Base-by-base conservation (phyloP, 1,139 yeast species). In the Yamadazyma blattariae region DNA sequence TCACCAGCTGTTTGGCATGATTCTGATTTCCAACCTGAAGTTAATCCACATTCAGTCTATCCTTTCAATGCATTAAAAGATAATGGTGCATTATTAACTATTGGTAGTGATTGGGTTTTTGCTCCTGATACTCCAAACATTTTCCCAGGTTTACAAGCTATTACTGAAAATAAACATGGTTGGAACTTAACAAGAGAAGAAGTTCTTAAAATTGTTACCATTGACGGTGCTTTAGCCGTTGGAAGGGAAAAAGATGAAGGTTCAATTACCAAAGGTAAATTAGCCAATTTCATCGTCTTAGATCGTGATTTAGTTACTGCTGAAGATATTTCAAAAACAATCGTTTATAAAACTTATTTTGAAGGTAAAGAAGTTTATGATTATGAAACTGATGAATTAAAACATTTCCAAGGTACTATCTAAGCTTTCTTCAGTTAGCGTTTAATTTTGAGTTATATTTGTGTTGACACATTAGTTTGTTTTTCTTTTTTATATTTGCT, bases 81-180 rank as follows among this genome's bases (percentile, higher is more conserved):
- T 21, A 33, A 40, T 30, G 55, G 55, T n/a, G 55, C 55, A 14
- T 32, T 50, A 23, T 27, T 51, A 22, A 51, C 55, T 7, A 50
- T 51, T 37, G 55, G 55, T 8, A 48, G 53, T 9, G 55, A 51
- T 30, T 51, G 55, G 55, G 55, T 51, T 8, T 51, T 51, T 39
- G 50, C 54, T 24, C 55, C 55, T 15, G 53, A 50, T 36, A 47
- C 53, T 27, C 54, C 55, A 15, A 49, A 50, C 36, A 48, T 51
- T 25, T 50, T 50, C 41, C 55, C 54, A 10, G 55, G 52, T 18
- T 36, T 51, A 17, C 55, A 50, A 34, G 52, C 54, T 10, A 34
- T 51, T 17, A 49, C 50, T 38, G 55, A 51, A 32, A 43, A 44
- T 36, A 51, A 50, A 29, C 55, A 51, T 32, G 55, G 55, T 20